Evolutionary conservation across 2,329 filamentous ascomycete genomes (phyloP).

Genomic region (Sphaerulina vaccinii): DNA sequence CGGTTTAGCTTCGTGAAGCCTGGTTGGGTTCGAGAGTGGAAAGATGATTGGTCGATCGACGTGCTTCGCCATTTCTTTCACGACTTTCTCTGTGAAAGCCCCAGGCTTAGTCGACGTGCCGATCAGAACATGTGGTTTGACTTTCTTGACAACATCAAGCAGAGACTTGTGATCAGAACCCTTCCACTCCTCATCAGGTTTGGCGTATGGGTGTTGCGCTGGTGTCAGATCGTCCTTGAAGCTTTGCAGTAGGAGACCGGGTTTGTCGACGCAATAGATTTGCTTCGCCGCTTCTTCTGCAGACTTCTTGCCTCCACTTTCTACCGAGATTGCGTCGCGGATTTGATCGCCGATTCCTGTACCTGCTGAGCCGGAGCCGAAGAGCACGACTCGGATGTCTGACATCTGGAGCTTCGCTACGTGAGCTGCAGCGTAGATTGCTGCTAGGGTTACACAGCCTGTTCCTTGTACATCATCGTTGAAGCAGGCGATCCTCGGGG

Average conservation of each 20-base stretch:
- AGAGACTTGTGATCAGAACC: slow-evolving; percentile 58
- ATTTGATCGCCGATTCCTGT: slow-evolving; percentile 86
- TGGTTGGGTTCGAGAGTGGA: slow-evolving; percentile 81
- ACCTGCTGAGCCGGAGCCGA: slow-evolving; percentile 78
- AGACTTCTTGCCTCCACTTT: slow-evolving; percentile 55
- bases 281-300: slow-evolving; percentile 75
- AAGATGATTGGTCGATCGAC: slow-evolving; percentile 79
- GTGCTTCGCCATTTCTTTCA: slow-evolving; percentile 73
- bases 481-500: slow-evolving; percentile 74
- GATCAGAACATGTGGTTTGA: slow-evolving; percentile 78
- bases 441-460: slow-evolving; percentile 81
- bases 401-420: slow-evolving; percentile 64
- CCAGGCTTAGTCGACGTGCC: slow-evolving; percentile 78
- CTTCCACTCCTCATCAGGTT: slow-evolving; percentile 63
- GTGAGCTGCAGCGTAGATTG: slow-evolving; percentile 72
- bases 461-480: slow-evolving; percentile 92
- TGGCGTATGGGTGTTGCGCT: slow-evolving; percentile 67
- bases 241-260: slow-evolving; percentile 64
- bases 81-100: slow-evolving; percentile 71
- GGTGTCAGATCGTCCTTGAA: slow-evolving; percentile 60
- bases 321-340: slow-evolving; percentile 71
- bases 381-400: slow-evolving; percentile 71
- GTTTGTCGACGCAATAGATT: slow-evolving; percentile 77
- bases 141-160: slow-evolving; percentile 63
- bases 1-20: slow-evolving; percentile 77